Evolutionary conservation across 352 stramenopile genomes (phyloP).

Genomic region (Pythium sukuiense): DNA sequence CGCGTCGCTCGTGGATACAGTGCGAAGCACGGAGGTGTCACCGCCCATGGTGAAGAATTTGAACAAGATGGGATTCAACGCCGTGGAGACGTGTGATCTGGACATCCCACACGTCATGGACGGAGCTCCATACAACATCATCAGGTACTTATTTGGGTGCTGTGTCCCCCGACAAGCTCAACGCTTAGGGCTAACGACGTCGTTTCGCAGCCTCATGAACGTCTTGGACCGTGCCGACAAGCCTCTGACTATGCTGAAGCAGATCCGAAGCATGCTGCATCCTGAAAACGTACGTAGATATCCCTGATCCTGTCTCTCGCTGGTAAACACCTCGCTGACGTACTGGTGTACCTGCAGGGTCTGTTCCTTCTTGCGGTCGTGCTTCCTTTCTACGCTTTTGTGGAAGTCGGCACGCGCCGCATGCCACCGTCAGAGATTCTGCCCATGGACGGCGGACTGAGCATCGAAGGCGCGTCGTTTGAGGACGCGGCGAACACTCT

Average conservation of each 20-base stretch:
- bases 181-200: not conserved
- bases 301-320: too few species aligned
- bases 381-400: constrained; percentile 78
- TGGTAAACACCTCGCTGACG: not conserved
- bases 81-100: constrained; percentile 69
- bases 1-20: constrained; percentile 69
- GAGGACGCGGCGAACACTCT: constrained; percentile 62
- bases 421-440: constrained; percentile 60
- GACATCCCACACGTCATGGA: constrained; percentile 65
- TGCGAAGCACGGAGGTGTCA: constrained; percentile 77
- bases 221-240: constrained; percentile 82
- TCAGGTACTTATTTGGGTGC: constrained; percentile 60
- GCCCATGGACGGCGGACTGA: constrained; percentile 67
- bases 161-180: not conserved
- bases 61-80: constrained; percentile 77
- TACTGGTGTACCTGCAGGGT: constrained; percentile 28
- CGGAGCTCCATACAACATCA: constrained; percentile 73
- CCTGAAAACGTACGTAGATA: constrained; percentile 54
- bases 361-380: constrained; percentile 80
- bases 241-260: constrained; percentile 70
- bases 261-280: constrained; percentile 76
- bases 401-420: constrained; percentile 74
- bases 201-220: constrained; percentile 63
- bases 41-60: constrained; percentile 77
- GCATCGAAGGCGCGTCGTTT: constrained; percentile 60